Conservation (phyloP, 176 grass and related monocot genomes). For the Rhipidocladum racemiflorum region DNA sequence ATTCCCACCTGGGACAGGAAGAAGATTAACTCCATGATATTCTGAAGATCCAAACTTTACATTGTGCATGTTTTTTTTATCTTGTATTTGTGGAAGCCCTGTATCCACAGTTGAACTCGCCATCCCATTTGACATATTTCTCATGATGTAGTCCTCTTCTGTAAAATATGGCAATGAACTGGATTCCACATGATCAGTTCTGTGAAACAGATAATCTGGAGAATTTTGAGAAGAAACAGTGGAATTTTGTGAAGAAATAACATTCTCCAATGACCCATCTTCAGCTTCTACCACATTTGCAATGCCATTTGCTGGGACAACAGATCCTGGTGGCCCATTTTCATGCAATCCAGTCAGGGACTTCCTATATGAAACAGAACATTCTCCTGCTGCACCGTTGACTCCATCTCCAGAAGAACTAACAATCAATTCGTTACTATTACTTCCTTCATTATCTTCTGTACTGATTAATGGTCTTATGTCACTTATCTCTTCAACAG, state of each 20-base stretch:
- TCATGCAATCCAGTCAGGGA: constrained; percentile 35
- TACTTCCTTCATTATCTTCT: constrained; percentile 64
- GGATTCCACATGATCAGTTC: constrained; percentile 19
- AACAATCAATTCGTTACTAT: constrained; percentile 56
- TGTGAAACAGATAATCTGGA: constrained; percentile 38
- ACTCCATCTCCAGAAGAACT: constrained; percentile 37
- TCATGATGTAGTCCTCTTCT: constrained; percentile 29
- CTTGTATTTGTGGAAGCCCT: constrained; percentile 49
- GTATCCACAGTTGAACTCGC: constrained; percentile 38
- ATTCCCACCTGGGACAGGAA: constrained; percentile 38
- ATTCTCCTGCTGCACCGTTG: constrained; percentile 24
- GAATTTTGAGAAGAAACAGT: constrained; percentile 59
- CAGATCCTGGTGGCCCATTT: constrained; percentile 31
- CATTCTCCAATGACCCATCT: constrained; percentile 47
- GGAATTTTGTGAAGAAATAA: constrained; percentile 65
- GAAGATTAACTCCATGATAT: constrained; percentile 26
- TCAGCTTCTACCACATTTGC: constrained; percentile 36
- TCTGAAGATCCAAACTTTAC: constrained; percentile 35
- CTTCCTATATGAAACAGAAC: constrained; percentile 32
- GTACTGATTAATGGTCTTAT: constrained; percentile 40
- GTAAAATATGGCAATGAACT: constrained; percentile 38
- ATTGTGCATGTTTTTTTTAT: constrained; percentile 1
- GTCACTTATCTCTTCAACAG: constrained; percentile 52
- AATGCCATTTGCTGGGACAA: constrained; percentile 18
- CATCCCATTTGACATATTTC: constrained; percentile 29